Evolutionary conservation across 805 yeast genomes (phyloP), one percentile per base, ranked within the genome.

Genomic region (Pichia eremophila): DNA sequence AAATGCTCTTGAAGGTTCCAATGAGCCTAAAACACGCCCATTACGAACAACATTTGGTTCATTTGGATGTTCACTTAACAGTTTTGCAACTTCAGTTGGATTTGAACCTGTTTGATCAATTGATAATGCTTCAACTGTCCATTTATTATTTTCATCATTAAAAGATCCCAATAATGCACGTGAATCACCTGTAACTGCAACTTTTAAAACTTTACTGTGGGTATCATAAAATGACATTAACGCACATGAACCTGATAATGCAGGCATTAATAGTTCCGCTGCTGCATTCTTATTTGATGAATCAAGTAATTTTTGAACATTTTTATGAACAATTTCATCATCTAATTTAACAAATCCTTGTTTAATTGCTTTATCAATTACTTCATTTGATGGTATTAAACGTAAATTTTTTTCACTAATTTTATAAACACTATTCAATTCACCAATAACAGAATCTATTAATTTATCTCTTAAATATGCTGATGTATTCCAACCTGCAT

Each of bases 121-220:
- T 48, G 91, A 80, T 48, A 93, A 73, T 9, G 95, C 88, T 51
- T 78, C 76, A 5, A 93, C 96, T 1, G 90, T 82, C 97, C 98
- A 93, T 41, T 58, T 48, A 44, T 74, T 71, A 50, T 85, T 86
- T 18, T 70, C 64, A 37, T 72, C 78, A 49, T 77, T 73, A 46
- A 81, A 70, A 1, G 85, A 78, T 8, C 96, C 96, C 38, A 91
- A 70, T 19, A 93, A 75, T 0, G 96, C 97, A 52, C 99, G 74
- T 0, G 97, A 90, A 62, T 93, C 99, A 44, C 99, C 99, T 0
- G 98, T 81, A 7, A 91, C 95, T 0, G 99, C 98, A 35, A 93
- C 95, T 54, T 87, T 82, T 56, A 93, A 73, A 31, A 74, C 66
- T 46, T 79, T 74, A 25, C 87, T 71, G 45, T 76, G 74, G 0